Evolutionary conservation across 257 asterid species (phyloP).

Genomic region (Rubia yunnanensis): DNA sequence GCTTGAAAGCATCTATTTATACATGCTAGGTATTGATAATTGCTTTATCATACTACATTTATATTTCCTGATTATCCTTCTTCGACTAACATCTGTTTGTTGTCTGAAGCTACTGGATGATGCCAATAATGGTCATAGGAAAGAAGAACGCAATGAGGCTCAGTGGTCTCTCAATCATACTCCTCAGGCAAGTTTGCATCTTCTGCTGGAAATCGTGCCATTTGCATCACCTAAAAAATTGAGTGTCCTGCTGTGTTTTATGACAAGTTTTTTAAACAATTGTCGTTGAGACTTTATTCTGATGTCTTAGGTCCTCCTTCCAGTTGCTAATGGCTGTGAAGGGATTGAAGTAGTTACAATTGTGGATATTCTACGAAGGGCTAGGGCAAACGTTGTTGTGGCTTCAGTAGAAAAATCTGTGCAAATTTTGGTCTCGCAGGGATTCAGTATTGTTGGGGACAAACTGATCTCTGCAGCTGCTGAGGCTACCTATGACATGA

Average conservation of each 20-base stretch:
- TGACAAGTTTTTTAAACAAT: not conserved
- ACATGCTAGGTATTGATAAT: not conserved
- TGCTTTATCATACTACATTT: not conserved
- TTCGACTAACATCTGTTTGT: slow-evolving; percentile 11
- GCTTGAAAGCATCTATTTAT: not conserved
- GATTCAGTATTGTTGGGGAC: slow-evolving; percentile 68
- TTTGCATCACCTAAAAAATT: not conserved
- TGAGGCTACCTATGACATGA: slow-evolving; percentile 60
- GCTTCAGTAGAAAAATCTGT: slow-evolving; percentile 70
- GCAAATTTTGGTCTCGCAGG: slow-evolving; percentile 44
- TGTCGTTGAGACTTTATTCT: not conserved
- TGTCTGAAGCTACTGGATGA: slow-evolving; percentile 42
- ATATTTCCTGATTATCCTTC: not conserved
- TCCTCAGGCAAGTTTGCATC: slow-evolving; percentile 43
- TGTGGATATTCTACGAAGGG: slow-evolving; percentile 72
- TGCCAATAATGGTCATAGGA: slow-evolving; percentile 32
- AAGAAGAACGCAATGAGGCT: slow-evolving; percentile 71
- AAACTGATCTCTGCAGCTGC: slow-evolving; percentile 44
- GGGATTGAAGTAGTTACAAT: slow-evolving; percentile 74
- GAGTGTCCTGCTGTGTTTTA: not conserved
- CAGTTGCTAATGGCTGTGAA: slow-evolving; percentile 85
- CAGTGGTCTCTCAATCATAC: slow-evolving; percentile 66
- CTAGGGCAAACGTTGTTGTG: slow-evolving; percentile 58
- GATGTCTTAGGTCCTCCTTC: slow-evolving; percentile 62
- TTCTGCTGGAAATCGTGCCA: slow-evolving; percentile 2